These are phyloP conservation scores for Phialocephala subalpina DNA, from an alignment of 2,329 filamentous ascomycete species.

Conservation along the genomic window DNA sequence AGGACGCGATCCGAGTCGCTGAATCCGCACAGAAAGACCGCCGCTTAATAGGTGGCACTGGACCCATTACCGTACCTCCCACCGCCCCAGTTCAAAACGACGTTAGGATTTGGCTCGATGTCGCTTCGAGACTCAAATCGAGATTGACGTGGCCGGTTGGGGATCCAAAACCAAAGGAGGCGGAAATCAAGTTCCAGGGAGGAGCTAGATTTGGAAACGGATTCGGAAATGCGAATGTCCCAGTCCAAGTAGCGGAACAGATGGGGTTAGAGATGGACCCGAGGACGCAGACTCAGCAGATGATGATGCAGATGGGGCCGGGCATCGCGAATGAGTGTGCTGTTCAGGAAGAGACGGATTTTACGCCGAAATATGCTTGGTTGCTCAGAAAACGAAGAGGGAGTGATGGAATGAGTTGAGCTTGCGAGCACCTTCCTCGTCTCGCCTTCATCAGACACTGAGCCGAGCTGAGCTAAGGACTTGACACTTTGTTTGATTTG, in stretches of 20 bases:
- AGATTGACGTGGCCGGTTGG: slow-evolving; percentile 35
- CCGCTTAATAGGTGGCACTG: slow-evolving; percentile 6
- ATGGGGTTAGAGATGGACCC: slow-evolving; percentile 1
- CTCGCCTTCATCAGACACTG: too few species aligned
- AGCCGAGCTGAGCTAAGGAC: too few species aligned
- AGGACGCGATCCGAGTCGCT: slow-evolving; percentile 33
- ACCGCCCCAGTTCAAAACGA: slow-evolving; percentile 21
- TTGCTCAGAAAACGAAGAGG: neutral
- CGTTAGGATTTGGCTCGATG: slow-evolving; percentile 22
- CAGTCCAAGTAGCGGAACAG: neutral
- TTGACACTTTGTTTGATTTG: slow-evolving; percentile 13
- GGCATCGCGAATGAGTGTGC: too few species aligned
- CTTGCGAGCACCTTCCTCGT: too few species aligned
- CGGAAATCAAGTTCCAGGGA: neutral
- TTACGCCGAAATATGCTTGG: neutral
- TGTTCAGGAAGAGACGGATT: neutral
- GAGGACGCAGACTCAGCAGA: neutral
- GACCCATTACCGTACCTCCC: slow-evolving; percentile 14
- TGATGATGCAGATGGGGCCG: too few species aligned
- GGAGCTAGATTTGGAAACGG: neutral
- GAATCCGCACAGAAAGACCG: slow-evolving; percentile 22
- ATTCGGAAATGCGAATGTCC: neutral
- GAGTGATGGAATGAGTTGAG: neutral
- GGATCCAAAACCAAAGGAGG: slow-evolving; percentile 1
- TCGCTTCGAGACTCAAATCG: slow-evolving; percentile 24